Evolutionary conservation across 2,329 filamentous ascomycete genomes (phyloP).

Genomic region (Aspergillus unguis): DNA sequence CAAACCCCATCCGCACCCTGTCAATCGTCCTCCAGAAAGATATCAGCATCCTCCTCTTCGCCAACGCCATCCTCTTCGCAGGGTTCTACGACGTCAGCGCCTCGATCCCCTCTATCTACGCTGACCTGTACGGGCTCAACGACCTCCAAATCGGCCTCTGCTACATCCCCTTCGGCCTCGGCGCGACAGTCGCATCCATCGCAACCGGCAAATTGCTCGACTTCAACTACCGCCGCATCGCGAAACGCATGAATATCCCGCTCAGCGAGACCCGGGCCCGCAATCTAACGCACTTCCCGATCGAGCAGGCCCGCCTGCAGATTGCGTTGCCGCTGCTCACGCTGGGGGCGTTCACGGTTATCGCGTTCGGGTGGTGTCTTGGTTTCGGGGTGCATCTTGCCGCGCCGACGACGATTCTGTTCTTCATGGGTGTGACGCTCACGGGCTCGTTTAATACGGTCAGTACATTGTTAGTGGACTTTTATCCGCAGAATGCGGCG

Average conservation of each 20-base stretch:
- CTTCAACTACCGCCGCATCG: constrained; percentile 22
- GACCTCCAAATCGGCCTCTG: constrained; percentile 46
- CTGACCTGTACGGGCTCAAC: constrained; percentile 46
- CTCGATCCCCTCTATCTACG: constrained; percentile 46
- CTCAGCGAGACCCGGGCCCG: constrained; percentile 3
- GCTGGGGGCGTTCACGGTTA: constrained; percentile 16
- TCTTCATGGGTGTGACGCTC: constrained; percentile 39
- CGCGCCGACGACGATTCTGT: constrained; percentile 38
- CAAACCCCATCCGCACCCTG: constrained; percentile 40
- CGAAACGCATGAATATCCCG: constrained; percentile 1
- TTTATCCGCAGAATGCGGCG: constrained; percentile 41
- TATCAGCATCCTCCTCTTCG: constrained; percentile 35
- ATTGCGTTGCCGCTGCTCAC: constrained; percentile 20
- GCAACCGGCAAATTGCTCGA: constrained; percentile 20
- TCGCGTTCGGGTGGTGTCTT: constrained; percentile 37
- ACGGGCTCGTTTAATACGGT: constrained; percentile 43
- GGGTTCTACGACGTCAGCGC: constrained; percentile 49
- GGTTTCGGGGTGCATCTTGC: constrained; percentile 32
- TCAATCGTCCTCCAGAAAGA: constrained; percentile 37
- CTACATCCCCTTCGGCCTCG: constrained; percentile 36
- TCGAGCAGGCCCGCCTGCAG: constrained; percentile 24
- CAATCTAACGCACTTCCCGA: constrained; percentile 12
- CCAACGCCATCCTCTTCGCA: constrained; percentile 45
- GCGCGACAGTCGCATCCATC: constrained; percentile 21
- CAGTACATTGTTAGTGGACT: constrained; percentile 48